Evolutionary conservation across 345 rosid species (phyloP).

Genomic region (Lepidium africanum): DNA sequence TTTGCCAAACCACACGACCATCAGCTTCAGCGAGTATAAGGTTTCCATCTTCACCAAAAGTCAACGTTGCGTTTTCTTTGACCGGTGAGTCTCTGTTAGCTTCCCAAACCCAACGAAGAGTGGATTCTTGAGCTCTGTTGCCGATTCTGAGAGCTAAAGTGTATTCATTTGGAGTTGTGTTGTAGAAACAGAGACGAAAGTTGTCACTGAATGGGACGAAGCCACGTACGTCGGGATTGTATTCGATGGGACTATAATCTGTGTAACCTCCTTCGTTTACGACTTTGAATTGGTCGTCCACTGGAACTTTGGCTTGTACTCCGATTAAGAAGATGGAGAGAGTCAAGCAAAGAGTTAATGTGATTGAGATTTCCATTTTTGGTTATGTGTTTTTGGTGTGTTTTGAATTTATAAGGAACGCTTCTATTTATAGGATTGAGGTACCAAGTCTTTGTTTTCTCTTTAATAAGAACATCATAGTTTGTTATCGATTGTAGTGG

Average conservation of each 20-base stretch:
- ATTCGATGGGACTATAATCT: constrained; percentile 24
- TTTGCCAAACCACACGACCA: constrained; percentile 54
- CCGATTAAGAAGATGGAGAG: constrained; percentile 3
- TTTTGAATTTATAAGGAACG: background rate
- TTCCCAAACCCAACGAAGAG: constrained; percentile 60
- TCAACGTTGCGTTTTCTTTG: constrained; percentile 45
- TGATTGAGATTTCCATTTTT: constrained; percentile 6
- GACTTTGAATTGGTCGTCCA: constrained; percentile 11
- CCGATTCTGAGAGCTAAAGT: constrained; percentile 51
- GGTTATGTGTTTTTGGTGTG: constrained; percentile 5
- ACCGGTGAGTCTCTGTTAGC: constrained; percentile 63
- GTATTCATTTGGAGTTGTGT: constrained; percentile 55
- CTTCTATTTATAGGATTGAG: background rate
- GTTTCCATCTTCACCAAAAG: constrained; percentile 46
- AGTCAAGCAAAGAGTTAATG: background rate
- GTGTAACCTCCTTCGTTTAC: constrained; percentile 27
- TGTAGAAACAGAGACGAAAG: constrained; percentile 55
- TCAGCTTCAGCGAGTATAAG: constrained; percentile 49
- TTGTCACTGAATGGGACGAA: constrained; percentile 20
- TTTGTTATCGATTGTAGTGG: no score
- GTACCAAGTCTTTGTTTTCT: no score
- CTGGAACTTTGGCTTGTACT: constrained; percentile 20
- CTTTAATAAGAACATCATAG: no score
- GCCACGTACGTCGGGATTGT: constrained; percentile 26
- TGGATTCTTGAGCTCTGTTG: constrained; percentile 25